Evolutionary conservation across 2,329 filamentous ascomycete species (phyloP).

Genomic region (Plenodomus lindquistii): DNA sequence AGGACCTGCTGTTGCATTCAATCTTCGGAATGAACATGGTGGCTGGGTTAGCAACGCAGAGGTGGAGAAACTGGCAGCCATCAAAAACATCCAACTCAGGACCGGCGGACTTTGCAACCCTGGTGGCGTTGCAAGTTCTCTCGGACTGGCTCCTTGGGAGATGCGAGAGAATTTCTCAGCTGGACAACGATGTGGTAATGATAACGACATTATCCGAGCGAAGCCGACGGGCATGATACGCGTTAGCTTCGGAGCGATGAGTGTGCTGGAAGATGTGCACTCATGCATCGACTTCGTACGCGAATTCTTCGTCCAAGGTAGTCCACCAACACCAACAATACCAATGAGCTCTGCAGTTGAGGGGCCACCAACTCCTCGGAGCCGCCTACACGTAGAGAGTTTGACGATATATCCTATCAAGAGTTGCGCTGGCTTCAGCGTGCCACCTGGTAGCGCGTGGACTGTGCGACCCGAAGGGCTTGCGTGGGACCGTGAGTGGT

Average conservation of each 20-base stretch:
- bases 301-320: constrained; percentile 49
- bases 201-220: constrained; percentile 78
- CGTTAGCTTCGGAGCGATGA: constrained; percentile 89
- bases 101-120: constrained; percentile 93
- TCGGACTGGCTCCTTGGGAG: constrained; percentile 78
- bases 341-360: constrained; percentile 24
- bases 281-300: constrained; percentile 70
- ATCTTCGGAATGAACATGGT: constrained; percentile 69
- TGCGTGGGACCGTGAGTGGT: constrained; percentile 97
- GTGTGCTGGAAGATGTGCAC: constrained; percentile 73
- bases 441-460: constrained; percentile 70
- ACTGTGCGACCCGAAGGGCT: constrained; percentile 79
- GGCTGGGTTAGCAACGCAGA: constrained; percentile 81
- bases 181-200: constrained; percentile 81
- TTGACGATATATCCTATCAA: constrained; percentile 85
- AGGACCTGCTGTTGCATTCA: constrained; percentile 84
- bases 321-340: constrained; percentile 9
- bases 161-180: constrained; percentile 82
- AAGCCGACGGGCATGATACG: constrained; percentile 88
- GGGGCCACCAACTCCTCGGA: constrained; percentile 33
- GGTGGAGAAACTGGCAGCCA: constrained; percentile 80
- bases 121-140: constrained; percentile 74
- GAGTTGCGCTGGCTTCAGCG: constrained; percentile 79
- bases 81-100: constrained; percentile 80
- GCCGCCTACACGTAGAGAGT: constrained; percentile 50